Evolutionary conservation across 306 rosid species (phyloP).

Genomic region (Cicer pinnatifidum): DNA sequence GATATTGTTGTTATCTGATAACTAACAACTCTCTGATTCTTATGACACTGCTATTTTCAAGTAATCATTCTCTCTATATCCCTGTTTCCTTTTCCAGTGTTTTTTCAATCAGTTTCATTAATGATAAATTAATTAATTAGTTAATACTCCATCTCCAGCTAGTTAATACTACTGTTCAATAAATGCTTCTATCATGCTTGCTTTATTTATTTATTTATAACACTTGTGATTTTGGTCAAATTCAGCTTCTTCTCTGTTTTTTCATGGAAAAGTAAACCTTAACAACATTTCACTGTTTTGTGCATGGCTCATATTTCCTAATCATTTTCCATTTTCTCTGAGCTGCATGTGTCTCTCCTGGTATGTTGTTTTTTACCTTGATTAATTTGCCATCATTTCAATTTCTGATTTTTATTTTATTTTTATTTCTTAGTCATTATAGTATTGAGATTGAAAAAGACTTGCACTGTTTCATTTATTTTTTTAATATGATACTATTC

Average conservation of each 20-base stretch:
- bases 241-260: constrained; percentile 9
- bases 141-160: background rate
- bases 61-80: constrained; percentile 46
- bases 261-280: background rate
- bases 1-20: background rate
- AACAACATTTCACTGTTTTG: constrained; percentile 39
- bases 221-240: background rate
- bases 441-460: background rate
- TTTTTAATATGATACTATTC: background rate
- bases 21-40: constrained; percentile 28
- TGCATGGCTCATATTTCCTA: constrained; percentile 32
- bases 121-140: constrained; percentile 10
- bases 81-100: constrained; percentile 33
- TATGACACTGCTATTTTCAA: constrained; percentile 32
- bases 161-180: background rate
- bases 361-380: constrained; percentile 35
- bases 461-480: constrained; percentile 22
- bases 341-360: constrained; percentile 8
- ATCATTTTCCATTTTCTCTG: constrained; percentile 33
- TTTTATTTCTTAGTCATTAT: background rate
- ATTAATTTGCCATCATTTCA: constrained; percentile 15
- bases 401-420: background rate
- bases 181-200: background rate
- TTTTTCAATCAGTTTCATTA: constrained; percentile 37
- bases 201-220: too few relatives aligned